Percentiles rank a stretch among this genome's conserved stretches.
Evolutionary conservation across 768 basidiomycete species (phyloP).

Genomic region (Leccinum rimulosum): DNA sequence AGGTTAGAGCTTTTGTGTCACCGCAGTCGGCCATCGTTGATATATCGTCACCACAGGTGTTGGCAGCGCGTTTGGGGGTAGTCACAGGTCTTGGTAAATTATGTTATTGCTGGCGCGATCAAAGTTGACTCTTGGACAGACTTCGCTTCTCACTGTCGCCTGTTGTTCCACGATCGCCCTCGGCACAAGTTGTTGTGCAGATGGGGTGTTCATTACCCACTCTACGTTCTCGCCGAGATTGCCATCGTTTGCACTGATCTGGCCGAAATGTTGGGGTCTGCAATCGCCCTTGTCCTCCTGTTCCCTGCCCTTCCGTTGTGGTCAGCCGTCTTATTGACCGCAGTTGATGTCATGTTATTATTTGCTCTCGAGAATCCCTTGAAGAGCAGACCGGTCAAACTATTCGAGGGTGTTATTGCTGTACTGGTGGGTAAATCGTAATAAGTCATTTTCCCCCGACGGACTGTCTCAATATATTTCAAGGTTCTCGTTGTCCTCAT

Average conservation of each 20-base stretch:
- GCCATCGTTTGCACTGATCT: conserved; percentile 79
- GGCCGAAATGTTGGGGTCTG: conserved; percentile 78
- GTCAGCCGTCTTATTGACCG: conserved; percentile 69
- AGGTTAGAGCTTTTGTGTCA: conserved; percentile 40
- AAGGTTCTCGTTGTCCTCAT: conserved; percentile 71
- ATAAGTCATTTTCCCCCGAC: not conserved
- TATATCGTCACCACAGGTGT: conserved; percentile 43
- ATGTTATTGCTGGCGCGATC: not conserved
- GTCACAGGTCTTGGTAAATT: conserved; percentile 74
- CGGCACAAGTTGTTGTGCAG: conserved; percentile 55
- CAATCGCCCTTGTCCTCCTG: conserved; percentile 75
- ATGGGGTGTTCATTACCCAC: conserved; percentile 61
- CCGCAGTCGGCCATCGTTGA: not conserved
- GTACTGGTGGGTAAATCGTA: conserved; percentile 44
- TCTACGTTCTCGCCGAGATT: conserved; percentile 62
- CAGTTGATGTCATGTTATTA: conserved; percentile 65
- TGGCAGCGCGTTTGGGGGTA: conserved; percentile 78
- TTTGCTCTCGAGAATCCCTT: conserved; percentile 72
- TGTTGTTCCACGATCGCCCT: conserved; percentile 63
- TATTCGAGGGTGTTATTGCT: conserved; percentile 70
- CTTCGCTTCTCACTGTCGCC: conserved; percentile 59
- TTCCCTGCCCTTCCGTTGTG: conserved; percentile 68
- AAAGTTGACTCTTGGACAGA: conserved; percentile 37
- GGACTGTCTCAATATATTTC: conserved; percentile 1
- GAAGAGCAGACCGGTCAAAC: conserved; percentile 58